Conservation (phyloP, 2,329 filamentous ascomycete genomes). For the Fusarium brachygibbosum region DNA sequence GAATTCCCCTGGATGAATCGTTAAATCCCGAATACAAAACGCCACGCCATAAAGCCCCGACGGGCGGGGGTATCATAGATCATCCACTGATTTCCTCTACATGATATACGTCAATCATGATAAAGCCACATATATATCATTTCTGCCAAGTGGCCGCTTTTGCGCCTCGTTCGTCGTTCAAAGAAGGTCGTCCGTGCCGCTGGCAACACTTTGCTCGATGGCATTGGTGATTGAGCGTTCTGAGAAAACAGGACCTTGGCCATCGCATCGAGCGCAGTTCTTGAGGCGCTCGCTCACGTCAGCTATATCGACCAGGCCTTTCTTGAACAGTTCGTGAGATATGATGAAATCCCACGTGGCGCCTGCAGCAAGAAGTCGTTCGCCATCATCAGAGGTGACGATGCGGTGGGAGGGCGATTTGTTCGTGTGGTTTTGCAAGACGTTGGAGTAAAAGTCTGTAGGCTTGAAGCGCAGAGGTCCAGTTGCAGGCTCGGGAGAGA, state of each 20-base stretch:
- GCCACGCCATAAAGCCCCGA: conserved; percentile 47
- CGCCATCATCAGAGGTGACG: conserved; percentile 73
- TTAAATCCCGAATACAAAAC: conserved; percentile 44
- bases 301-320: conserved; percentile 83
- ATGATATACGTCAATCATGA: conserved; percentile 48
- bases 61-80: conserved; percentile 47
- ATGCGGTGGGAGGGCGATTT: conserved; percentile 78
- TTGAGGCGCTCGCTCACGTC: conserved; percentile 85
- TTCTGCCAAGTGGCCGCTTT: conserved; percentile 20
- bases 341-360: conserved; percentile 94
- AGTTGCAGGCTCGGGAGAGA: conserved; percentile 66
- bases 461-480: conserved; percentile 80
- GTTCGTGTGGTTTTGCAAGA: conserved; percentile 72
- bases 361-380: conserved; percentile 78
- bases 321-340: conserved; percentile 79
- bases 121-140: conserved; percentile 27
- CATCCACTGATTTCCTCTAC: conserved; percentile 36
- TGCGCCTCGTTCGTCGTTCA: conserved; percentile 44
- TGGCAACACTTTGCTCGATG: conserved; percentile 82
- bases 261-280: conserved; percentile 82
- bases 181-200: conserved; percentile 81
- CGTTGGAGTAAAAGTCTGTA: conserved; percentile 76
- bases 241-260: conserved; percentile 88
- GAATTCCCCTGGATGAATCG: conserved; percentile 15
- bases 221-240: conserved; percentile 79